A percentile compares a stretch with the other conserved stretches of the same genome.
These are phyloP conservation scores for Macaranga tanarius DNA, from an alignment of 441 rosid species.

Conservation along the genomic window DNA sequence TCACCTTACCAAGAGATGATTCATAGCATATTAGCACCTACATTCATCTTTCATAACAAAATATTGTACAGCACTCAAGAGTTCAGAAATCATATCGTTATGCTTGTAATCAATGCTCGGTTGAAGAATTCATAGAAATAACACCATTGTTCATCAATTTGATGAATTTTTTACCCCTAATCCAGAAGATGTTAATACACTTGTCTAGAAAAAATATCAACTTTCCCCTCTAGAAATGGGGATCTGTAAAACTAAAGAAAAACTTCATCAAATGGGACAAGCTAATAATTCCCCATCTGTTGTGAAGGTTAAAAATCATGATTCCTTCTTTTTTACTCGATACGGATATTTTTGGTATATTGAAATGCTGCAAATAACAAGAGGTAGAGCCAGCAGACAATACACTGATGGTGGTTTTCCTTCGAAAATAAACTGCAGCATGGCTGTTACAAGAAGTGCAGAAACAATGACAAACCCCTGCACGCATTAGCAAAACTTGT, in stretches of 20 bases:
- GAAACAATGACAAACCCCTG: constrained; percentile 98
- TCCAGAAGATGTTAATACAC: not conserved
- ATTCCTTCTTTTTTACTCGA: constrained; percentile 67
- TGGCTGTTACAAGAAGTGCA: constrained; percentile 89
- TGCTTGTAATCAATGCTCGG: constrained; percentile 4
- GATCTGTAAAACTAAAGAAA: constrained; percentile 5
- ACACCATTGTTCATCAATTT: constrained; percentile 12
- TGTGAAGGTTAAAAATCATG: constrained; percentile 24
- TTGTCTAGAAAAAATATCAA: not conserved
- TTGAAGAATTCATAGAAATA: not conserved
- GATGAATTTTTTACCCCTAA: constrained; percentile 15
- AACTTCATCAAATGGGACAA: not conserved
- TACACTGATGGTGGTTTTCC: constrained; percentile 82
- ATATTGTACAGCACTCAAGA: not conserved
- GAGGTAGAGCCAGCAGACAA: constrained; percentile 79
- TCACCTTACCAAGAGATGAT: too few species aligned
- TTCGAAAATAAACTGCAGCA: constrained; percentile 88
- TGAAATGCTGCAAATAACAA: constrained; percentile 77
- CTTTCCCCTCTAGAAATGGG: constrained; percentile 18
- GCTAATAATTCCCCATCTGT: not conserved
- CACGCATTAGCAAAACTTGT: constrained; percentile 13
- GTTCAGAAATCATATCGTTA: not conserved
- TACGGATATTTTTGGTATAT: constrained; percentile 89
- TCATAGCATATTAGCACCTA: too few species aligned
- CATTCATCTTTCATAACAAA: too few species aligned